These are phyloP conservation scores for Tulasnella calospora DNA, from an alignment of 768 basidiomycete genomes.

Conservation along the genomic window DNA sequence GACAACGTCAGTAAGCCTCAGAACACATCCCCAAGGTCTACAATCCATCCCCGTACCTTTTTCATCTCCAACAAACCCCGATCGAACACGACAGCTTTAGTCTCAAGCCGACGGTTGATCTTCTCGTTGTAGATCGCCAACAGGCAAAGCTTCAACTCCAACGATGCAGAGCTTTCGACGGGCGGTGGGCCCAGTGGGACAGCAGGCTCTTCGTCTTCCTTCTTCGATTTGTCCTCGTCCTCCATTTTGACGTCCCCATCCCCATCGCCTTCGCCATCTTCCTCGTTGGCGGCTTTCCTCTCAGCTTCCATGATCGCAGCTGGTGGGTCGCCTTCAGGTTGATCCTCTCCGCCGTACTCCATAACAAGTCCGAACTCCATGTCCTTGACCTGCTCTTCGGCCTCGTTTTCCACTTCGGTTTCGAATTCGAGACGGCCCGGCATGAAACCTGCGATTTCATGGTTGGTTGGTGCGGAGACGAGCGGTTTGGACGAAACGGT, in stretches of 20 bases:
- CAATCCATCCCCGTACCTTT: slow-evolving; percentile 54
- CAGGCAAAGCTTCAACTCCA: slow-evolving; percentile 81
- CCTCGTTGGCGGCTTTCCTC: slow-evolving; percentile 68
- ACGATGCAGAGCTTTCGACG: slow-evolving; percentile 75
- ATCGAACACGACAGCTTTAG: slow-evolving; percentile 86
- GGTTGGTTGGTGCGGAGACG: slow-evolving; percentile 80
- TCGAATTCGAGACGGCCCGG: slow-evolving; percentile 98
- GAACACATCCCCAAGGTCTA: not conserved
- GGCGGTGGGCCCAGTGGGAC: slow-evolving; percentile 57
- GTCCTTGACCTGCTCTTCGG: slow-evolving; percentile 91
- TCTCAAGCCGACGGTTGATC: slow-evolving; percentile 76
- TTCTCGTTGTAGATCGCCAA: slow-evolving; percentile 89
- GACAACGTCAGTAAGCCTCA: not conserved
- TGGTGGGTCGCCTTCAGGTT: slow-evolving; percentile 43
- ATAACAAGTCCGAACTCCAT: slow-evolving; percentile 90
- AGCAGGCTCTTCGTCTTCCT: slow-evolving; percentile 25
- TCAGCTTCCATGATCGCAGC: slow-evolving; percentile 42
- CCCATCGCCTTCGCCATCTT: slow-evolving; percentile 40
- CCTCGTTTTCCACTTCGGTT: slow-evolving; percentile 95
- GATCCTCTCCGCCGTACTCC: slow-evolving; percentile 75
- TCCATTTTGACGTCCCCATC: slow-evolving; percentile 34
- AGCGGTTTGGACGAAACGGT: slow-evolving; percentile 60
- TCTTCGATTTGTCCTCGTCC: slow-evolving; percentile 41
- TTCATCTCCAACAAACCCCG: slow-evolving; percentile 89
- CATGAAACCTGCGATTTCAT: slow-evolving; percentile 88